phyloP scores from a whole-genome alignment of 2,329 filamentous ascomycete genomes.

The Passalora sequoiae region DNA sequence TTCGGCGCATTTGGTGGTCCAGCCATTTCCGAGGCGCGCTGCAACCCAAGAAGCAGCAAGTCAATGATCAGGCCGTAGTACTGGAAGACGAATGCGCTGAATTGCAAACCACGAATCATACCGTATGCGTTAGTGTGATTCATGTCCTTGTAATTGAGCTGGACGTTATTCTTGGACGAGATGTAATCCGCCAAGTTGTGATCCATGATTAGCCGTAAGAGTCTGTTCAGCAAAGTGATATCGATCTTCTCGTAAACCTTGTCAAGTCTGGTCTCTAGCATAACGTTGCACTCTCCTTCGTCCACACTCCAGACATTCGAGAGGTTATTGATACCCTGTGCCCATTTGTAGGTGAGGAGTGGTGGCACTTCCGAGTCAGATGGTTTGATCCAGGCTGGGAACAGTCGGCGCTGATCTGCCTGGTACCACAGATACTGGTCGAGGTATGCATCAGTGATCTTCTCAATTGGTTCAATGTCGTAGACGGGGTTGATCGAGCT shows the following conservation, averaged over 20 bases:
- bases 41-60: slow-evolving; percentile 81
- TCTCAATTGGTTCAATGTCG: slow-evolving; percentile 97
- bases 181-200: slow-evolving; percentile 99
- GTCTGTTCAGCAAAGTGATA: slow-evolving; percentile 85
- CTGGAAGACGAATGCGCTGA: slow-evolving; percentile 98
- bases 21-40: slow-evolving; percentile 96
- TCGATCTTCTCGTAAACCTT: slow-evolving; percentile 99
- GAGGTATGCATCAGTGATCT: slow-evolving; percentile 97
- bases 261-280: slow-evolving; percentile 97
- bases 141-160: slow-evolving; percentile 99
- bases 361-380: slow-evolving; percentile 97
- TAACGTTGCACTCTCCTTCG: slow-evolving; percentile 94
- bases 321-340: slow-evolving; percentile 97
- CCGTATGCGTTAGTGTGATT: slow-evolving; percentile 99
- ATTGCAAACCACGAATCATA: slow-evolving; percentile 95
- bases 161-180: slow-evolving; percentile 98
- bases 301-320: slow-evolving; percentile 91
- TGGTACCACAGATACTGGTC: slow-evolving; percentile 99
- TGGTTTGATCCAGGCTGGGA: slow-evolving; percentile 98
- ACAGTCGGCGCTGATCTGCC: slow-evolving; percentile 91
- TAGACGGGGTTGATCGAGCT: slow-evolving; percentile 98
- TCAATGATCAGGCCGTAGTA: slow-evolving; percentile 97
- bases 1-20: slow-evolving; percentile 91
- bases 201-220: slow-evolving; percentile 95
- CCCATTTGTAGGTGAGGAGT: slow-evolving; percentile 95